Conservation (phyloP, 2,329 filamentous ascomycete species). For the Colletotrichum lupini region DNA sequence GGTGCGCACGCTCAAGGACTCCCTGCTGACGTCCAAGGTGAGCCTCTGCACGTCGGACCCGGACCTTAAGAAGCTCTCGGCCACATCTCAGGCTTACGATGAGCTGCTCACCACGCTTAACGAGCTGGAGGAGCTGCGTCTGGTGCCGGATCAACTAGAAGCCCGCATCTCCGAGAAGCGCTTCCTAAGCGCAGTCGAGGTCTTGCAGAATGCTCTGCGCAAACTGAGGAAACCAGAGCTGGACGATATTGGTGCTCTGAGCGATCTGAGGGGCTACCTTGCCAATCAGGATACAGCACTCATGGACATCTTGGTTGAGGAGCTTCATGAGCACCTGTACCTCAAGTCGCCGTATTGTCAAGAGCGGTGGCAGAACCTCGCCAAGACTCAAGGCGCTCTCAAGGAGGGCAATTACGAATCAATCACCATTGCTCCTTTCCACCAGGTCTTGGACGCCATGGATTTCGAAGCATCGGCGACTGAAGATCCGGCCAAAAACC, state of each 20-base stretch:
- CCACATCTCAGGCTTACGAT: constrained; percentile 90
- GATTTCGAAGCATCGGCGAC: constrained; percentile 72
- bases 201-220: constrained; percentile 86
- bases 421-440: constrained; percentile 63
- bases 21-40: constrained; percentile 82
- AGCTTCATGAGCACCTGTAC: constrained; percentile 96
- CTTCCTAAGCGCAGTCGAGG: constrained; percentile 91
- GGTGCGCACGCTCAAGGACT: constrained; percentile 84
- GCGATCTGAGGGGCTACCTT: constrained; percentile 87
- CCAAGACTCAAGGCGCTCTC: constrained; percentile 71
- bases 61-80: constrained; percentile 89
- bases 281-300: constrained; percentile 92
- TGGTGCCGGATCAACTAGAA: constrained; percentile 91
- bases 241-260: constrained; percentile 89
- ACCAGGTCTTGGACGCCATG: constrained; percentile 68
- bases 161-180: constrained; percentile 96
- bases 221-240: constrained; percentile 88
- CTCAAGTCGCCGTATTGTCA: constrained; percentile 98
- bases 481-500: constrained; percentile 93
- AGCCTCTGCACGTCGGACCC: constrained; percentile 88
- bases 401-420: constrained; percentile 61
- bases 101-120: constrained; percentile 85
- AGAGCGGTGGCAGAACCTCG: constrained; percentile 89
- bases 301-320: constrained; percentile 96
- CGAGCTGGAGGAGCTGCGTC: constrained; percentile 87